phyloP scores from a whole-genome alignment of 2,329 filamentous ascomycete genomes.

The Truncatella angustata region DNA sequence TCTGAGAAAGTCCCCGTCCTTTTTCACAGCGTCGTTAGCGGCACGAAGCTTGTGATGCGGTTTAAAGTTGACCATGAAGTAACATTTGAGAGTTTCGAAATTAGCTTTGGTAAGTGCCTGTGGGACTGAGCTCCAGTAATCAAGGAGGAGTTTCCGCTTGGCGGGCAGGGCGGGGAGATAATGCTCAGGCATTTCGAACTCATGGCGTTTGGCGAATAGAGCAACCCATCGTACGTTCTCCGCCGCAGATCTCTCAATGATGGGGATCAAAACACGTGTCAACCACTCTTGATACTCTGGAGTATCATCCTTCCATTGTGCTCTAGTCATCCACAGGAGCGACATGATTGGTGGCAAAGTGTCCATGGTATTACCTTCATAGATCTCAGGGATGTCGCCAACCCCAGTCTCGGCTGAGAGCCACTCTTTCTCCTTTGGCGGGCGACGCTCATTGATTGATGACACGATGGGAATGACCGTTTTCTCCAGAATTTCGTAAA shows the following conservation, averaged over 20 bases:
- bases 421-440: constrained; percentile 29
- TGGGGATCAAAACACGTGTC: constrained; percentile 20
- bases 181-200: constrained; percentile 19
- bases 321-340: constrained; percentile 9
- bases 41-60: constrained; percentile 18
- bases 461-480: constrained; percentile 26
- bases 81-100: constrained; percentile 16
- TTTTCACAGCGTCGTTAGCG: constrained; percentile 23
- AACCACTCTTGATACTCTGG: constrained; percentile 15
- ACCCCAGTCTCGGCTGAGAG: constrained; percentile 8
- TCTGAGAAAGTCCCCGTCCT: constrained; percentile 19
- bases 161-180: constrained; percentile 24
- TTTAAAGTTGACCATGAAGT: constrained; percentile 20
- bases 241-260: constrained; percentile 24
- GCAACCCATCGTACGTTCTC: constrained; percentile 30
- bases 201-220: constrained; percentile 29
- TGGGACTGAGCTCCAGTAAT: constrained; percentile 14
- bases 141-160: constrained; percentile 9
- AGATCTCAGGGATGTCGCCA: constrained; percentile 12
- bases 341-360: constrained; percentile 16
- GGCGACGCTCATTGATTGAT: constrained; percentile 28
- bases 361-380: constrained; percentile 7
- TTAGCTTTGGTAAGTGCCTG: constrained; percentile 16
- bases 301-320: constrained; percentile 3
- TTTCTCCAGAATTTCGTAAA: constrained; percentile 25